phyloP scores from a whole-genome alignment of 75 land plant species.

The Isoetes taiwanensis region DNA sequence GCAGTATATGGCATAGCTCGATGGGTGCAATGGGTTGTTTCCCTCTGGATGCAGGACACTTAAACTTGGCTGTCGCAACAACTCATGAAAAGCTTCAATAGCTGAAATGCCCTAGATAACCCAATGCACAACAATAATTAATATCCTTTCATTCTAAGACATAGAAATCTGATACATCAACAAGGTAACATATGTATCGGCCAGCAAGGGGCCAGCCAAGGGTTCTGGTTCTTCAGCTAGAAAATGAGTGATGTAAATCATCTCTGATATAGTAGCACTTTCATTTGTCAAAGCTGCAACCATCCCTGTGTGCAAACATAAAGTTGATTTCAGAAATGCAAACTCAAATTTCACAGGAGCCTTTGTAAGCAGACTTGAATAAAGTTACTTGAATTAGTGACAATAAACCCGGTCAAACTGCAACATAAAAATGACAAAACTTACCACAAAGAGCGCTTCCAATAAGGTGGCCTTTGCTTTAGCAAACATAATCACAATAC shows the following conservation, averaged over 20 bases:
- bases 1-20: constrained; percentile 2
- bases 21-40: neutral
- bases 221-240: constrained; percentile 1
- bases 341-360: too few species aligned
- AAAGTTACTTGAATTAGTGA: too few species aligned
- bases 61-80: constrained; percentile 1
- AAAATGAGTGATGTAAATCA: constrained; percentile 7
- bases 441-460: too few species aligned
- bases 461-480: too few species aligned
- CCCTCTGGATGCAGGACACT: constrained; percentile 5
- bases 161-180: too few species aligned
- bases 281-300: constrained; percentile 5
- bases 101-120: neutral
- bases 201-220: constrained; percentile 3
- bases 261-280: constrained; percentile 2
- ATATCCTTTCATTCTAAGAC: too few species aligned
- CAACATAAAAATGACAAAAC: too few species aligned
- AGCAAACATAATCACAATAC: too few species aligned
- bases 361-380: too few species aligned
- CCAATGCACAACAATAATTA: too few species aligned
- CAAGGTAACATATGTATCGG: constrained; percentile 1
- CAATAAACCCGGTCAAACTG: too few species aligned
- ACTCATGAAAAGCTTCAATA: constrained; percentile 6
- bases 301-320: neutral
- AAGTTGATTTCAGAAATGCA: too few species aligned